These are phyloP conservation scores for Trypanosoma theileri DNA, from an alignment of 208 protist species.

Conservation along the genomic window DNA sequence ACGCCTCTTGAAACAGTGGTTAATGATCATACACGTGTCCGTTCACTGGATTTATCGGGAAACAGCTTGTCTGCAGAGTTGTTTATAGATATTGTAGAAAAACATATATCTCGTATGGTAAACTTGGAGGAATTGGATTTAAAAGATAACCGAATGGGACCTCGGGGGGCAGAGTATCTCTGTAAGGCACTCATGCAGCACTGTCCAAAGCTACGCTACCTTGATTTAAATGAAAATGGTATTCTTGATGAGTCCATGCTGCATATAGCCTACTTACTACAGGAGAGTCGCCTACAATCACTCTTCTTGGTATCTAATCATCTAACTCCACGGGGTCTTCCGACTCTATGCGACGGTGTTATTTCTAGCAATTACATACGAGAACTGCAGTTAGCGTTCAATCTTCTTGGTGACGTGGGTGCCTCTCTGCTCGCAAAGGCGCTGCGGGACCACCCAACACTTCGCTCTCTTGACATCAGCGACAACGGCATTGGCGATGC, in stretches of 20 bases:
- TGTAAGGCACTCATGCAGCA: constrained; percentile 59
- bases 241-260: constrained; percentile 77
- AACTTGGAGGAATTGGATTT: constrained; percentile 72
- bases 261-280: constrained; percentile 54
- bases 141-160: constrained; percentile 82
- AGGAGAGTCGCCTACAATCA: constrained; percentile 44
- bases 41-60: constrained; percentile 69
- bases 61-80: constrained; percentile 68
- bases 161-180: constrained; percentile 52
- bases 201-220: constrained; percentile 62
- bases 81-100: constrained; percentile 43
- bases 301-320: constrained; percentile 77
- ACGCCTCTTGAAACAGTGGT: constrained; percentile 48
- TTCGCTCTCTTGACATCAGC: constrained; percentile 69
- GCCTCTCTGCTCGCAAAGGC: constrained; percentile 49
- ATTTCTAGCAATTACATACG: constrained; percentile 44
- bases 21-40: constrained; percentile 39
- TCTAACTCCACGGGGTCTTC: constrained; percentile 71
- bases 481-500: constrained; percentile 80
- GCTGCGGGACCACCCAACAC: constrained; percentile 48
- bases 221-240: constrained; percentile 85
- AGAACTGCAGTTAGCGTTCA: constrained; percentile 74
- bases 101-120: constrained; percentile 60
- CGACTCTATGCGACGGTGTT: constrained; percentile 78
- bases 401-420: constrained; percentile 73